Percentiles rank a stretch among this genome's conserved stretches.
Conservation (phyloP, 257 asterid species). For the Solanum habrochaites region DNA sequence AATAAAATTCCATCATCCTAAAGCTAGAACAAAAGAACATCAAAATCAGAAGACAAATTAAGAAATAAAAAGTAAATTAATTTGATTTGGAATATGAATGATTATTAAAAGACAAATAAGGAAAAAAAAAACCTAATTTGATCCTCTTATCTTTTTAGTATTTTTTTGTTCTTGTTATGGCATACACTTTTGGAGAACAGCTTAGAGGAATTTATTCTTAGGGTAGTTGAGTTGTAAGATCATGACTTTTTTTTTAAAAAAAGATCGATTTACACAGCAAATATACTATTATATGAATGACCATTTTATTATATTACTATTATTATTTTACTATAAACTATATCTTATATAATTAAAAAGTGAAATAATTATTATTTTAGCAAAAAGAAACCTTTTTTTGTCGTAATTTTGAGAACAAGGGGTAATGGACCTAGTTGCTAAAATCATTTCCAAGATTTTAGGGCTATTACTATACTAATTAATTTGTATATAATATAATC, state of each 20-base stretch:
- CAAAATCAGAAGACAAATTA: neutral
- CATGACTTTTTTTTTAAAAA: neutral
- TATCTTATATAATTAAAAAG: neutral
- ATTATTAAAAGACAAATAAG: neutral
- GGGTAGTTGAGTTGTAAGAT: neutral
- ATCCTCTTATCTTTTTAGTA: neutral
- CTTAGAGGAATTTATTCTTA: neutral
- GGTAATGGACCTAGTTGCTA: neutral
- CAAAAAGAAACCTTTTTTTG: neutral
- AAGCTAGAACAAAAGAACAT: neutral
- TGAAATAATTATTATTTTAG: neutral
- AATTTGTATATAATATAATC: neutral
- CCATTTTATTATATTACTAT: neutral
- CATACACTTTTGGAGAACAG: neutral
- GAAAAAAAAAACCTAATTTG: neutral
- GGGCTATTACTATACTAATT: neutral
- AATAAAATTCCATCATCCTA: neutral
- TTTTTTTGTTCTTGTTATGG: neutral
- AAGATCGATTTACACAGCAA: neutral
- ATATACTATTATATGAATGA: neutral
- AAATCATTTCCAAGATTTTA: conserved; percentile 1
- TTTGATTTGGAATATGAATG: neutral
- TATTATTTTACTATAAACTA: neutral
- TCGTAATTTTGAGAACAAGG: neutral
- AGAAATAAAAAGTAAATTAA: neutral